These are phyloP conservation scores for Eimeria praecox DNA, from an alignment of 169 alveolate species.

Conservation along the genomic window DNA sequence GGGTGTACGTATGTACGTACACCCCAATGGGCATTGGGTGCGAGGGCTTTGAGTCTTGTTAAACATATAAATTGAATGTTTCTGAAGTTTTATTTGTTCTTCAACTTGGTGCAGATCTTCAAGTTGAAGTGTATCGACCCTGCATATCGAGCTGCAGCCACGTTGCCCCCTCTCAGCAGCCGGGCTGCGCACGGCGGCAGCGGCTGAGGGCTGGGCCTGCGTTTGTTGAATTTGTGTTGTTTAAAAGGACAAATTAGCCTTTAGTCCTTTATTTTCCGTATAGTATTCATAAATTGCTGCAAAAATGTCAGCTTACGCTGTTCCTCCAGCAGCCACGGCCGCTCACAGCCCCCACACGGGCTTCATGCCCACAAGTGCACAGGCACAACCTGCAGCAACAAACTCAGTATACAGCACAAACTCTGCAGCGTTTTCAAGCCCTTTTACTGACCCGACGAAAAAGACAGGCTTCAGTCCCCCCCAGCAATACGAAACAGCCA, in stretches of 20 bases:
- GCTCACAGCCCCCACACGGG: slow-evolving; percentile 71
- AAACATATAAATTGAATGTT: background rate
- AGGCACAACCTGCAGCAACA: background rate
- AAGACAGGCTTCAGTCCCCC: slow-evolving; percentile 33
- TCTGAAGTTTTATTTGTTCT: background rate
- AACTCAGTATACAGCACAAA: slow-evolving; percentile 51
- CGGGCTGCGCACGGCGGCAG: background rate
- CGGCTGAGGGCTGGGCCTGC: background rate
- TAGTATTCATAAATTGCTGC: background rate
- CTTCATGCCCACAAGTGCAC: slow-evolving; percentile 59
- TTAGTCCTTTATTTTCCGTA: background rate
- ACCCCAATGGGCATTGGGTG: background rate
- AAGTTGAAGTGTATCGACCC: slow-evolving; percentile 38
- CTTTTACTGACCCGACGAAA: slow-evolving; percentile 15
- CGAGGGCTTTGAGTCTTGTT: background rate
- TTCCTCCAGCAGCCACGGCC: slow-evolving; percentile 35
- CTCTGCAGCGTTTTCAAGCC: slow-evolving; percentile 38
- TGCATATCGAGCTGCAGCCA: slow-evolving; percentile 55
- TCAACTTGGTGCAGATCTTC: background rate
- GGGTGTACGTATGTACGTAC: slow-evolving; percentile 42
- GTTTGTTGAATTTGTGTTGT: background rate
- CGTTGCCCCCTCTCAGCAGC: slow-evolving; percentile 36
- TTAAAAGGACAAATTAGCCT: background rate
- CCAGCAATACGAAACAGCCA: slow-evolving; percentile 32
- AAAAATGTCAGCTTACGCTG: slow-evolving; percentile 46